Evolutionary conservation across 192 early-diverging fungal genomes (phyloP), one percentile per base, ranked within the genome.

Genomic region (Entomortierella lignicola): DNA sequence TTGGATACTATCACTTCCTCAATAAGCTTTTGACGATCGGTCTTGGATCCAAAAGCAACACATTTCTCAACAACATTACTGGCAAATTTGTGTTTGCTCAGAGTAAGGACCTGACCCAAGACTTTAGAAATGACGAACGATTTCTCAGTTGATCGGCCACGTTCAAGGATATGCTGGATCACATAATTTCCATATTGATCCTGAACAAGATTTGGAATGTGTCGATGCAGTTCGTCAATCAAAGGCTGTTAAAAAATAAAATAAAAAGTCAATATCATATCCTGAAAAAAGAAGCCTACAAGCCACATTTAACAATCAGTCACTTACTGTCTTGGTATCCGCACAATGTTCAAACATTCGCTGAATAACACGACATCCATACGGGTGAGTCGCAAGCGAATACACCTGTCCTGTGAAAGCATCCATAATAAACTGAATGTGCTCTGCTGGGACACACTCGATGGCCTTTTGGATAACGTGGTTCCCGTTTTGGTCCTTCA

Each of bases 131-230:
- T 92, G 12, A 99, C 93, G 52, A 95, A 80, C 12, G 87, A 84
- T 80, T 97, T 97, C 84, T 99, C 98, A 2, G 83, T 83, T 13
- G 92, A 89, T 71, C 92, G 92, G 43, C 98, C 97, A 58, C 92
- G 93, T 77, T 99, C 98, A 31, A 99, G 89, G 32, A 99, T 94
- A 68, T 99, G 98, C 82, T 99, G 98, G 62, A 99, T 98, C n/a
- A 99, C 97, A 82, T 99, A 99, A 85, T 99, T 99, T 57, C 98
- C 98, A 71, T 99, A 99, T 84, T 98, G 97, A 72, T 99, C 97
- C 84, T 97, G 95, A n/a, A 99, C 96, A 44, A 99, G 85, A 71
- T 91, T 93, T 10, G 92, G 85, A 29, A 95, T 97, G 80, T 92
- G 96, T 47, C 91, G 88, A 84, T 98, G 97, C 52, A 99, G 84